Base-by-base conservation (phyloP, 2,329 filamentous ascomycete species). In the Claviceps humidiphila region DNA sequence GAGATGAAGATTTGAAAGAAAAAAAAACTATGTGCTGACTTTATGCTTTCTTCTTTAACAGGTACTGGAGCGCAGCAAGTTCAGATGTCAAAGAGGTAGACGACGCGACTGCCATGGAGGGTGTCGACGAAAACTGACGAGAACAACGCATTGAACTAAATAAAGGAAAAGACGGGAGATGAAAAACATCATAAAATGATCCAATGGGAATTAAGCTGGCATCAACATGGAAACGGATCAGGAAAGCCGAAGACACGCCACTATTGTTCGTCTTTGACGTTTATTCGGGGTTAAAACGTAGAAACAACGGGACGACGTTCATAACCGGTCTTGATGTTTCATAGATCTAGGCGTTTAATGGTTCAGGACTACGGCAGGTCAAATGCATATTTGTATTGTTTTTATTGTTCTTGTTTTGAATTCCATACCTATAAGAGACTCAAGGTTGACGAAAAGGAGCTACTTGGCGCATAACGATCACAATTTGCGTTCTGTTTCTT, bases 11-110 rank as follows among this genome's bases (percentile, higher is more conserved):
- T 47, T 42, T 50, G 8, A 17, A 13, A 34, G 34, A 8, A 8
- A 50, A 7, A 7, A 6, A 7, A 38, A 30, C 11, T n/a, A 37
- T 22, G n/a, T 37, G 39, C 52, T 51, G 30, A 47, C 24, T 47
- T 37, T 14, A 11, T 24, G 9, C 7, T 47, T 37, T 37, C 8
- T 9, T 14, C 42, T 2, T 11, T 30, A 16, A 45, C 24, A 79
- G 76, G 24, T 80, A 84, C 68, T 85, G 82, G 81, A 79, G 70
- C 59, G 71, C 81, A 2, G 74, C 77, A n/a, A 74, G 66, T 22
- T 73, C 73, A 34, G 69, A 80, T 57, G 78, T 85, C 57, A 85
- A 76, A 5, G 77, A 82, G 61, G 70, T 75, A 30, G 66, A 71
- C 26, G 66, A 71, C 52, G 57, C 63, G 20, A 58, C 64, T 48